Evolutionary conservation across 371 early-diverging fungal genomes (phyloP).

Genomic region (Mortierella sp.): DNA sequence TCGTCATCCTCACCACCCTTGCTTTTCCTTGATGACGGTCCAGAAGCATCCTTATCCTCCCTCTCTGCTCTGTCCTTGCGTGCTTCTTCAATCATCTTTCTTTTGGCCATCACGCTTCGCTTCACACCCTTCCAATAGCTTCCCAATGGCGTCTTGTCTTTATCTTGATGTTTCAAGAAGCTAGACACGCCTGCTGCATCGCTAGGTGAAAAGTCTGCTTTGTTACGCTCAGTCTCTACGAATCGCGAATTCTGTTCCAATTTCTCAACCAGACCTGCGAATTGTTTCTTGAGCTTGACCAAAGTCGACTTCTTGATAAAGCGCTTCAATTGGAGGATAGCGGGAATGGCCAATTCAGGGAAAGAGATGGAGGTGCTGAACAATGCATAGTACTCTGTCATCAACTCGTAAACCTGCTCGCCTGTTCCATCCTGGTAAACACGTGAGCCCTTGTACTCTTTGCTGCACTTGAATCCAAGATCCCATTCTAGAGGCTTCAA

Average conservation of each 20-base stretch:
- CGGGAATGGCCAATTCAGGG: conserved; percentile 89
- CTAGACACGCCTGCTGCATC: conserved; percentile 71
- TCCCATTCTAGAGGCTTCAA: conserved; percentile 87
- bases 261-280: conserved; percentile 84
- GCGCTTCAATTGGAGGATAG: conserved; percentile 76
- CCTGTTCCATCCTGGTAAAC: conserved; percentile 85
- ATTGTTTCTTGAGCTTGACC: conserved; percentile 78
- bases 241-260: conserved; percentile 83
- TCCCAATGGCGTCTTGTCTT: conserved; percentile 52
- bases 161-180: conserved; percentile 47
- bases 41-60: conserved; percentile 11
- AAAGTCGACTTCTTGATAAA: conserved; percentile 72
- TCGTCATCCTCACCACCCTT: conserved; percentile 22
- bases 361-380: conserved; percentile 84
- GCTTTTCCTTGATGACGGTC: conserved; percentile 23
- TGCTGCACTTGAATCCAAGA: conserved; percentile 79
- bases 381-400: conserved; percentile 79
- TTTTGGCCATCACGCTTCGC: conserved; percentile 43
- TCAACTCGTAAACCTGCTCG: conserved; percentile 78
- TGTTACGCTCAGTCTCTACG: conserved; percentile 80
- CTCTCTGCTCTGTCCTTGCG: conserved; percentile 44
- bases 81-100: conserved; percentile 55
- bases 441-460: conserved; percentile 83
- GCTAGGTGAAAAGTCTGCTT: conserved; percentile 82
- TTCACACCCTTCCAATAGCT: conserved; percentile 54